Evolutionary conservation across 2,329 filamentous ascomycete genomes (phyloP), one percentile per base, ranked within the genome.

Genomic region (Hymenoscyphus albidus): DNA sequence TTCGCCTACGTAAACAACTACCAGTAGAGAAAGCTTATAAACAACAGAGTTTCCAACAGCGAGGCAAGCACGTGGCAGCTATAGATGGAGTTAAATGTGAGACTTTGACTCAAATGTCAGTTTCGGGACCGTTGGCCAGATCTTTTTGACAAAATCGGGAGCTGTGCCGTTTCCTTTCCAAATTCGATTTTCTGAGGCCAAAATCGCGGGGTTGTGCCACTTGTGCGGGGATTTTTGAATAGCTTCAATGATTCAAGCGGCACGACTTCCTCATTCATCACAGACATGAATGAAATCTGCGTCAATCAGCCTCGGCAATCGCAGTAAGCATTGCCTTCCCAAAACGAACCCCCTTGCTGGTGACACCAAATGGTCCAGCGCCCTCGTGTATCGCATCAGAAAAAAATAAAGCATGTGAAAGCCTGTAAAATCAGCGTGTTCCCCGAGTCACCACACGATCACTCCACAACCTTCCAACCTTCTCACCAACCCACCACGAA

Each of bases 321-420:
- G 22, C 10, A 22, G 13, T 27, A 54, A 27, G n/a, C n/a, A 51
- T 51, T 51, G 18, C 13, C 22, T 27, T 54, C 48, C 18, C 18
- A 22, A 54, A 27, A 22, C 44, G 9, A 27, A 27, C 9, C 22
- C 44, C 18, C 48, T 54, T 54, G 9, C 44, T 51, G 18, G 18
- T 22, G 16, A 35, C 35, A 35, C 35, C 35, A 35, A 7, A 44
- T 44, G 42, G 7, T 54, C 22, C 48, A 14, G 35, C 9, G 18
- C 48, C 48, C 48, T 51, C 48, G 7, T 22, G 18, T 54, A 14
- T 27, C 12, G 35, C 5, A 35, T 35, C 35, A 10, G 35, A 35
- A 27, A 51, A 51, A 51, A 54, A 54, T 27, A 10, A 51, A 10
- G 48, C 48, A 54, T 54, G 48, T 54, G 48, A 54, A 54, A 54